phyloP scores from a whole-genome alignment of 2,329 filamentous ascomycete species.

The Colletotrichum falcatum region DNA sequence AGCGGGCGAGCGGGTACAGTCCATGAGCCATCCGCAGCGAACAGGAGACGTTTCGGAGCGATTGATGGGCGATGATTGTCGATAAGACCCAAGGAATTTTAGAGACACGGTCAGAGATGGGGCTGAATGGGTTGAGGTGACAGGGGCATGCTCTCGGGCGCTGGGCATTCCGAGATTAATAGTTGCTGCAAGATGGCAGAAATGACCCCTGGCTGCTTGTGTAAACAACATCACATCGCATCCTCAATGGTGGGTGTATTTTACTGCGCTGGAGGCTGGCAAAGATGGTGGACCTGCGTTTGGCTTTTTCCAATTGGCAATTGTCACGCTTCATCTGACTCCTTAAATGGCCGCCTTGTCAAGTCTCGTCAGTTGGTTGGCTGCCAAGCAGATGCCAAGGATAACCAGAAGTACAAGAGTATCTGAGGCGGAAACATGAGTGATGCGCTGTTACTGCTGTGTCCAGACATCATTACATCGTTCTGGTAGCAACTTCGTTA shows the following conservation, averaged over 20 bases:
- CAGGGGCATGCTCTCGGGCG: constrained; percentile 29
- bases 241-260: background rate
- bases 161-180: constrained; percentile 39
- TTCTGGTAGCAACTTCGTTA: background rate
- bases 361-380: constrained; percentile 15
- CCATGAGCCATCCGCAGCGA: background rate
- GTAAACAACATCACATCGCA: background rate
- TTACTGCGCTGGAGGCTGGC: background rate
- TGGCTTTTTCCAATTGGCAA: background rate
- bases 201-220: constrained; percentile 30
- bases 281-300: constrained; percentile 3
- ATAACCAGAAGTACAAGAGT: background rate
- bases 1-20: no score
- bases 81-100: background rate
- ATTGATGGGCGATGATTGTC: background rate
- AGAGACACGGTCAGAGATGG: background rate
- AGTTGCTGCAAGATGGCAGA: constrained; percentile 30
- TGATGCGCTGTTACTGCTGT: constrained; percentile 18
- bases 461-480: constrained; percentile 1
- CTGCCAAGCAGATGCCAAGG: constrained; percentile 14
- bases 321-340: background rate
- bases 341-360: constrained; percentile 4
- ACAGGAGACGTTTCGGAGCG: background rate
- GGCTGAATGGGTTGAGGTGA: background rate
- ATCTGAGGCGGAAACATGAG: background rate